These are phyloP conservation scores for Onygenales sp. DNA, from an alignment of 2,329 filamentous ascomycete species.

Conservation along the genomic window DNA sequence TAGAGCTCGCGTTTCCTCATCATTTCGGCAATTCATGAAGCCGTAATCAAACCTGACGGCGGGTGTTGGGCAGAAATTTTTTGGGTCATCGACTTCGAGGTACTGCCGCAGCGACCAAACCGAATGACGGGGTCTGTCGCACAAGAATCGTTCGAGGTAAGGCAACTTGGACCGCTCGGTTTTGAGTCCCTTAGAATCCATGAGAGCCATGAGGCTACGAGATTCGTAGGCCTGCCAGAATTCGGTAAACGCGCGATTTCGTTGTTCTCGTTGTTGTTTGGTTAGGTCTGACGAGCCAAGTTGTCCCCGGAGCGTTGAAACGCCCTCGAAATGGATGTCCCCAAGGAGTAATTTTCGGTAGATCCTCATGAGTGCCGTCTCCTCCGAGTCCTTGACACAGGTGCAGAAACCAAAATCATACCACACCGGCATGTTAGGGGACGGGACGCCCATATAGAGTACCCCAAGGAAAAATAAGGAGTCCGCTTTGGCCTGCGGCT, in stretches of 20 bases:
- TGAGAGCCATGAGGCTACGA: conserved; percentile 17
- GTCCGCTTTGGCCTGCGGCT: conserved; percentile 13
- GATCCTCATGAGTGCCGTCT: conserved; percentile 11
- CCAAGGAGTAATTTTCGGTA: conserved; percentile 11
- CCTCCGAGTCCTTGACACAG: conserved; percentile 11
- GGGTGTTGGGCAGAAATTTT: conserved; percentile 4
- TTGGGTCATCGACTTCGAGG: conserved; percentile 14
- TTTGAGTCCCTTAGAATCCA: conserved; percentile 18
- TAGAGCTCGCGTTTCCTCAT: conserved; percentile 18
- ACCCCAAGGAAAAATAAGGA: conserved; percentile 10
- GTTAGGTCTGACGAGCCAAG: background rate
- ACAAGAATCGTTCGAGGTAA: conserved; percentile 15
- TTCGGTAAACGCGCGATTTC: conserved; percentile 12
- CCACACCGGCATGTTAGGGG: conserved; percentile 10
- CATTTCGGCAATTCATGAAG: conserved; percentile 18
- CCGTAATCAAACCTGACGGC: conserved; percentile 16
- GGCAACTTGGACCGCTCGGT: conserved; percentile 10
- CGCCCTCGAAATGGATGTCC: conserved; percentile 1
- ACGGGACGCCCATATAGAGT: conserved; percentile 8
- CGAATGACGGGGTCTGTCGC: too few relatives aligned
- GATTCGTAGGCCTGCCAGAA: conserved; percentile 21
- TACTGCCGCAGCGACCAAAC: conserved; percentile 22
- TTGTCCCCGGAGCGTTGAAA: background rate
- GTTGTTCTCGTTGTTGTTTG: background rate
- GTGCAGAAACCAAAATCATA: conserved; percentile 16